Evolutionary conservation across 768 basidiomycete species (phyloP).

Genomic region (Lentinus tigrinus): DNA sequence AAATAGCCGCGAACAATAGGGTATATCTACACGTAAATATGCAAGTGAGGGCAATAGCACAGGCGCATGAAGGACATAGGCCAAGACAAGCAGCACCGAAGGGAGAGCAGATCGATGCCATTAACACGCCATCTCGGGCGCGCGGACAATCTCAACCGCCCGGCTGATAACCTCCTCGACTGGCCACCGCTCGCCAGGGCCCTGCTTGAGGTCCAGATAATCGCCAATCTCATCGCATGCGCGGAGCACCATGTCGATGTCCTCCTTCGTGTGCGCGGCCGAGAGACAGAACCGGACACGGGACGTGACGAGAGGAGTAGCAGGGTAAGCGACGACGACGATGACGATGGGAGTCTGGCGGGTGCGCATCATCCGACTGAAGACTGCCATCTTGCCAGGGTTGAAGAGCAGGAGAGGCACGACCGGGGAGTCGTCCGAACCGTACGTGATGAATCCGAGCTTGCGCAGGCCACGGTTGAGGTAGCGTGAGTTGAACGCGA

Average conservation of each 20-base stretch:
- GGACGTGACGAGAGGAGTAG: conserved; percentile 84
- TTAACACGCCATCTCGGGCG: conserved; percentile 29
- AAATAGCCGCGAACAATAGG: conserved; percentile 7
- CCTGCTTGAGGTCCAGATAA: conserved; percentile 87
- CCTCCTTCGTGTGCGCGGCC: conserved; percentile 95
- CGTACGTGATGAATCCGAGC: conserved; percentile 96
- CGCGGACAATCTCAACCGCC: conserved; percentile 73
- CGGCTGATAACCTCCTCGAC: conserved; percentile 69
- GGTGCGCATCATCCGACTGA: conserved; percentile 83
- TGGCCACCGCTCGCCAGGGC: conserved; percentile 67
- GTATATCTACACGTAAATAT: conserved; percentile 17
- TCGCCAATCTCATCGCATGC: conserved; percentile 94
- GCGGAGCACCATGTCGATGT: conserved; percentile 80
- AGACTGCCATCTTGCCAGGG: conserved; percentile 91
- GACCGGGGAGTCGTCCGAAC: conserved; percentile 87
- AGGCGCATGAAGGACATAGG: not conserved
- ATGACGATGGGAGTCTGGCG: conserved; percentile 79
- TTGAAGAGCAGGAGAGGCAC: conserved; percentile 91
- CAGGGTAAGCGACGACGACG: conserved; percentile 89
- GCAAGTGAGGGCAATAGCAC: not conserved
- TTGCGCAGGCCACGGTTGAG: conserved; percentile 82
- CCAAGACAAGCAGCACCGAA: not conserved
- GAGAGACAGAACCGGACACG: conserved; percentile 94
- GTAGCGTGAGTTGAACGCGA: conserved; percentile 96
- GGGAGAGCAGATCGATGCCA: not conserved